These are phyloP conservation scores for Pneumocystis carinii DNA, from an alignment of 1,139 yeast species.

Conservation along the genomic window DNA sequence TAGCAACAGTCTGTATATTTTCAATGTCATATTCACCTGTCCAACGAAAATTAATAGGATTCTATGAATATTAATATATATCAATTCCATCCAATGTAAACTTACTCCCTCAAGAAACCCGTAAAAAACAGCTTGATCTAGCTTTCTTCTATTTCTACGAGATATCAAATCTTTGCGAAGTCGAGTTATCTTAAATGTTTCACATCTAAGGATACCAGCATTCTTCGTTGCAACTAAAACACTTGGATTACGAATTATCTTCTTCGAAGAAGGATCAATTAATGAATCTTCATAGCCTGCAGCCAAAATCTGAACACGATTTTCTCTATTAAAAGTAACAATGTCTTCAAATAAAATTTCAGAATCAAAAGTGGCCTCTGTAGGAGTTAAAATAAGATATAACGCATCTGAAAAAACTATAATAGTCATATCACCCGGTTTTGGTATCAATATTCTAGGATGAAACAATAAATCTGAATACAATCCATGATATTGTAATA, in stretches of 20 bases:
- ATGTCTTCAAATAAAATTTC: constrained; percentile 54
- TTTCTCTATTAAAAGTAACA: constrained; percentile 37
- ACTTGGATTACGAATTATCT: constrained; percentile 25
- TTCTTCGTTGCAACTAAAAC: constrained; percentile 43
- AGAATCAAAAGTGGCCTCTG: neutral
- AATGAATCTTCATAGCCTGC: constrained; percentile 36
- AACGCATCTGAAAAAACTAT: constrained; percentile 47
- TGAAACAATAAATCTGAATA: constrained; percentile 23
- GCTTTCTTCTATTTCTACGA: constrained; percentile 17
- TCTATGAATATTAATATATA: constrained; percentile 15
- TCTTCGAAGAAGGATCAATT: constrained; percentile 14
- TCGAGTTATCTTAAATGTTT: constrained; percentile 28
- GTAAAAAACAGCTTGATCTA: constrained; percentile 69
- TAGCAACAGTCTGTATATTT: constrained; percentile 5
- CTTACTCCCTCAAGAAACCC: constrained; percentile 20
- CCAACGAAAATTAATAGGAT: constrained; percentile 39
- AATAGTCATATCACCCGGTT: constrained; percentile 48
- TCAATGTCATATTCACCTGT: neutral
- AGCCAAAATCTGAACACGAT: constrained; percentile 34
- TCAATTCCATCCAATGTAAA: neutral
- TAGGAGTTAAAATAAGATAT: constrained; percentile 15
- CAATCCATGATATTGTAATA: constrained; percentile 29
- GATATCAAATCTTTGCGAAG: constrained; percentile 9
- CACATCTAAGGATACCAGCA: constrained; percentile 52
- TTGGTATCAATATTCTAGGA: constrained; percentile 46